Base-by-base conservation (phyloP, 768 basidiomycete genomes). In the Lactarius hatsudake region DNA sequence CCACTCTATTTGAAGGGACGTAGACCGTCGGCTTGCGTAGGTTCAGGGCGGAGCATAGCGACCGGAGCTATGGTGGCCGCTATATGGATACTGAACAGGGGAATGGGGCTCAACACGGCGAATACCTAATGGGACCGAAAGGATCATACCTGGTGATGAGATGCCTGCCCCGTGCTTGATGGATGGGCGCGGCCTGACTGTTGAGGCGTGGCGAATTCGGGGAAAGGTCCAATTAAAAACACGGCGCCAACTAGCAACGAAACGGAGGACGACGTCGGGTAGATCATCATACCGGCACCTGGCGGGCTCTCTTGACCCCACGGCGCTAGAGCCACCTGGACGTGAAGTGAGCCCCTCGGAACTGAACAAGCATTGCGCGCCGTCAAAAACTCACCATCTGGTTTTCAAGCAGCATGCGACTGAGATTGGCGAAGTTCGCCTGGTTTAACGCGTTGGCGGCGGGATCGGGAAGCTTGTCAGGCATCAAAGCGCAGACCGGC, bases 401-500 rank as follows among this genome's bases (percentile, higher is more conserved):
- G 66, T 79, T 79, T 65, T 86, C 83, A 64, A 80, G 80, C 20
- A 88, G 75, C 53, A 82, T 75, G 32, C 79, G 77, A 40, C 86
- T 84, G 67, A 89, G 76, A 58, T 81, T 79, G 63, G 84, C 82
- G 74, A 88, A 89, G 67, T 76, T 79, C 55, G 80, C 75, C 71
- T 82, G 78, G 72, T 88, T 89, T 67, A 82, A 80, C 65, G 78
- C 76, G 72, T 82, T 81, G 57, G 74, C 74, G 54, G 81, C 79
- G 36, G 81, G 74, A 68, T 87, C 83, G 56, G 83, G 77, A 48
- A 85, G 80, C 40, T 83, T 81, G 72, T 87, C 83, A 20, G 87
- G 83, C 80, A 88, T 83, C 76, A 89, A 84, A 53, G 86, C 86
- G 76, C 84, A 86, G 66, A 85, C 76, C 26, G 85, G 76, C 38